Base-by-base conservation (phyloP, 306 rosid genomes). In the Sindora glabra region DNA sequence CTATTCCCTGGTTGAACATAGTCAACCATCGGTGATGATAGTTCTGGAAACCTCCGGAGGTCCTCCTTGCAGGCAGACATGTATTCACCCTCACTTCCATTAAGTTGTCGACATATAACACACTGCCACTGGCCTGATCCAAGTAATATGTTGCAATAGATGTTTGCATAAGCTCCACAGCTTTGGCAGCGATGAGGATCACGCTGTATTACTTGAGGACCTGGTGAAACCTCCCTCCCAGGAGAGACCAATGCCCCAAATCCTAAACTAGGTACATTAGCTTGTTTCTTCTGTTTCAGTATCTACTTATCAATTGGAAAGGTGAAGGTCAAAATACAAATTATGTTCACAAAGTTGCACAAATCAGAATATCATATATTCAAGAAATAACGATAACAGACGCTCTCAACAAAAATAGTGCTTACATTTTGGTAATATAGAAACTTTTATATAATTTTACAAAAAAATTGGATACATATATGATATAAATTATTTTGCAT, bases 81-180 rank as follows among this genome's bases (percentile, higher is more conserved):
- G 49, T 94, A 94, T 78, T 94, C 99, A 3, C 90, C 89, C 10
- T 82, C 90, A 65, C 97, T 94, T 67, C 81, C 89, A 69, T 89
- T 94, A 67, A 89, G 76, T 46, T 89, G 68, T 66, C 90, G 62
- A 69, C 99, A 94, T 58, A 94, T 75, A 41, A 94, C 95, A 75
- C 99, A 94, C 67, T 94, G 95, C 97, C 99, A 94, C 83, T 94
- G 96, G 59, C 99, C 99, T 63, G 99, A 94, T 52, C 97, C 95
- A 71, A 80, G 70, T 67, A 94, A 77, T 64, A 94, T 78, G 54
- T 84, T 86, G 86, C 96, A 80, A 58, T 86, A 84, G 59, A 78
- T 45, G 68, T 89, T 94, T 45, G 96, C 91, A 80, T 84, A 94
- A 65, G 95, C 95, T 62, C 99, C 97, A 71, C 99, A 94, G 76